Conservation (phyloP, 768 basidiomycete species). For the Pulveroboletus sp. region DNA sequence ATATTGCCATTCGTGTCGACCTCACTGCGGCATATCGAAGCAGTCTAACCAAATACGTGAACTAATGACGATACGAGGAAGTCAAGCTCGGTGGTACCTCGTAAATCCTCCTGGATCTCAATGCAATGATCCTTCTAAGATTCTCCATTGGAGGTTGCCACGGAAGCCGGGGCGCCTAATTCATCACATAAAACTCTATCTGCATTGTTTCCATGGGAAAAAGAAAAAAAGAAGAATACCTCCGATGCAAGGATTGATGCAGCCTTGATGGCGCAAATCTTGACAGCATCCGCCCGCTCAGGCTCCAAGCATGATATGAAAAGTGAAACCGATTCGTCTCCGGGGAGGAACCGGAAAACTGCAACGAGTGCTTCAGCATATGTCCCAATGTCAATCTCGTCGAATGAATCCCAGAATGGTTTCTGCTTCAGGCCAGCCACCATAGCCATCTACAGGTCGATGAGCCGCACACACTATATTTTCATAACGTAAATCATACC, state of each 20-base stretch:
- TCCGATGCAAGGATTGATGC: constrained; percentile 65
- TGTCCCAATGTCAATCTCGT: constrained; percentile 72
- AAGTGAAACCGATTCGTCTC: constrained; percentile 54
- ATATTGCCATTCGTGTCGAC: constrained; percentile 52
- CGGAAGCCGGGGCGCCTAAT: constrained; percentile 47
- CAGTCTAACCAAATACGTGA: constrained; percentile 34
- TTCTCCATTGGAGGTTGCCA: constrained; percentile 53
- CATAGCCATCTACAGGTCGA: constrained; percentile 19
- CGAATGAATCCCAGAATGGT: constrained; percentile 67
- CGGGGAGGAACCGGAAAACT: constrained; percentile 64
- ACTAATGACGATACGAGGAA: constrained; percentile 1
- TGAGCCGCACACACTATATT: constrained; percentile 1
- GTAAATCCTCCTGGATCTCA: constrained; percentile 52
- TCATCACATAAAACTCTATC: constrained; percentile 7
- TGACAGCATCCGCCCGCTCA: constrained; percentile 76
- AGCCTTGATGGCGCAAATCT: constrained; percentile 72
- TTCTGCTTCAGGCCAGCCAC: constrained; percentile 36
- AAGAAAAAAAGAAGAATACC: constrained; percentile 32
- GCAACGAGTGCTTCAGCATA: constrained; percentile 71
- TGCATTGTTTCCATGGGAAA: not conserved
- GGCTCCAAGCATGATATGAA: constrained; percentile 67
- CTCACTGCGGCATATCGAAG: constrained; percentile 54
- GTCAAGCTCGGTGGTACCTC: constrained; percentile 37
- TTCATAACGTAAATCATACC: constrained; percentile 38
- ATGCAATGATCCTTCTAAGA: constrained; percentile 41